A percentile compares a stretch with the other conserved stretches of the same genome.
phyloP scores from a whole-genome alignment of 768 basidiomycete genomes.

The Lactarius sanguifluus region DNA sequence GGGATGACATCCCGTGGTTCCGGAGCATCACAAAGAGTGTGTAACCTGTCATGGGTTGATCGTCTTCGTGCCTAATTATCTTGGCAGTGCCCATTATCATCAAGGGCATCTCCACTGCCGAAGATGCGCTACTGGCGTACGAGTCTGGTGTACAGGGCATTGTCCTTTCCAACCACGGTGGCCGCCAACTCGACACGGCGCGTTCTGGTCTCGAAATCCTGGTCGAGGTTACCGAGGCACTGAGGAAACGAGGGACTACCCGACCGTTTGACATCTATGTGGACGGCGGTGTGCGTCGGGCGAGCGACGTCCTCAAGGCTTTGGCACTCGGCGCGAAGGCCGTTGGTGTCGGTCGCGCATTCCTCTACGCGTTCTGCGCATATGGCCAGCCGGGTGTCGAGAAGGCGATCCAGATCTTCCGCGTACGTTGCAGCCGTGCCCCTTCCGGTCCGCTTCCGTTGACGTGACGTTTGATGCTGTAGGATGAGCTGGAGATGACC shows the following conservation, averaged over 20 bases:
- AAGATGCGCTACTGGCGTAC: constrained; percentile 56
- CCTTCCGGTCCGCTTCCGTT: background rate
- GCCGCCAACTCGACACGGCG: constrained; percentile 53
- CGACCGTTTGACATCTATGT: constrained; percentile 83
- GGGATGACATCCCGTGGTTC: constrained; percentile 77
- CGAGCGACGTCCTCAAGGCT: constrained; percentile 88
- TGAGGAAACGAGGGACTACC: constrained; percentile 61
- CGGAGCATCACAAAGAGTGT: constrained; percentile 56
- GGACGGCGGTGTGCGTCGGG: constrained; percentile 93
- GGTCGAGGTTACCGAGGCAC: constrained; percentile 73
- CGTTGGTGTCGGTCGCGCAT: constrained; percentile 33
- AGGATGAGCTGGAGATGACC: constrained; percentile 99
- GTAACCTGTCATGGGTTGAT: constrained; percentile 5
- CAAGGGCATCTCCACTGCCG: constrained; percentile 65
- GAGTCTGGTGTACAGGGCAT: constrained; percentile 47
- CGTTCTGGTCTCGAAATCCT: constrained; percentile 41
- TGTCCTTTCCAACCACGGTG: constrained; percentile 61
- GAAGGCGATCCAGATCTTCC: constrained; percentile 74
- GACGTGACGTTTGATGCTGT: constrained; percentile 10
- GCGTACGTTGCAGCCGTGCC: constrained; percentile 42
- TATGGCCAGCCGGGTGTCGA: constrained; percentile 90
- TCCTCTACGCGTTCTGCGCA: constrained; percentile 83
- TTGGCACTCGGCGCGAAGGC: constrained; percentile 88
- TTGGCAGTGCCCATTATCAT: constrained; percentile 56
- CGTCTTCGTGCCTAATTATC: background rate